Conservation (phyloP, 306 rosid species). For the Datisca glomerata region DNA sequence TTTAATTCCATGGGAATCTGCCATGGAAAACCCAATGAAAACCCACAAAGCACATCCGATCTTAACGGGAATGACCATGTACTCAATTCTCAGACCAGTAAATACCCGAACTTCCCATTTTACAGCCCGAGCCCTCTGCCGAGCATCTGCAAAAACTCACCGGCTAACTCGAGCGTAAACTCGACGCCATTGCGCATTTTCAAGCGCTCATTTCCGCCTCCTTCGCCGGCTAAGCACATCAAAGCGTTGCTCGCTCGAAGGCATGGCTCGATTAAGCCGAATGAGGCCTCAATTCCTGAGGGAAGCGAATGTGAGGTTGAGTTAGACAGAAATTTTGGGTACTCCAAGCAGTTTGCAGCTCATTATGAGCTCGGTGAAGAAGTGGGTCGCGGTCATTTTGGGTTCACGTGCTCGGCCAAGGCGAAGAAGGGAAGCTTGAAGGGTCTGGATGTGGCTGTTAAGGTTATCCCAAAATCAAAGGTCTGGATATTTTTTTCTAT, state of each 20-base stretch:
- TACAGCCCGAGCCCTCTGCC: constrained; percentile 89
- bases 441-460: constrained; percentile 82
- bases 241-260: constrained; percentile 69
- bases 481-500: constrained; percentile 22
- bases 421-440: constrained; percentile 64
- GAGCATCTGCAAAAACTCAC: constrained; percentile 68
- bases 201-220: constrained; percentile 88
- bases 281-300: constrained; percentile 85
- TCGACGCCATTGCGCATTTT: constrained; percentile 76
- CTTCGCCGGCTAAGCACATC: constrained; percentile 94
- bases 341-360: constrained; percentile 39
- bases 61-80: constrained; percentile 6
- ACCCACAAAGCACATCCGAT: constrained; percentile 9
- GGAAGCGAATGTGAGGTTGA: constrained; percentile 77
- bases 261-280: constrained; percentile 85
- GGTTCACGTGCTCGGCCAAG: constrained; percentile 77
- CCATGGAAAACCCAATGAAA: constrained; percentile 30
- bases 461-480: constrained; percentile 87
- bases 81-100: constrained; percentile 12
- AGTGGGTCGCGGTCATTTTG: constrained; percentile 96
- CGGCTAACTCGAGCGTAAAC: constrained; percentile 49
- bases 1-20: constrained; percentile 31
- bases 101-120: constrained; percentile 58
- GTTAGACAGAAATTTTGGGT: constrained; percentile 74
- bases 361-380: constrained; percentile 75